Conservation (phyloP, 2,329 filamentous ascomycete species). For the Ascochyta rabiei region DNA sequence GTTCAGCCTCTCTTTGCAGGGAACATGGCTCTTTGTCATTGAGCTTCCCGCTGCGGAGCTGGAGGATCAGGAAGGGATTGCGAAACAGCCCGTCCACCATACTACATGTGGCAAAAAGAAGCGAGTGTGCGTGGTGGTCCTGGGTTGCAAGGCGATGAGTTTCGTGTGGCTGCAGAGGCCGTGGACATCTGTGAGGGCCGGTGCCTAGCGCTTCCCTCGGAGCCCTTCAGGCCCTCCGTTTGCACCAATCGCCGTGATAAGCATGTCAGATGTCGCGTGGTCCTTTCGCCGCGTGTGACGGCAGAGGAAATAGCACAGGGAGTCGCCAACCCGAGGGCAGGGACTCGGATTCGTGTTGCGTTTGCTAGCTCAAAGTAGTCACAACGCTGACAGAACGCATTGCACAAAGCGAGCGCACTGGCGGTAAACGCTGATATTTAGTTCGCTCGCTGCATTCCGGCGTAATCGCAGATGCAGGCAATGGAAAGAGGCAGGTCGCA, state of each 20-base stretch:
- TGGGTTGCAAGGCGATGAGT: constrained; percentile 1
- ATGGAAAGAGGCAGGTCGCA: constrained; percentile 11
- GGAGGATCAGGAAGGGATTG: constrained; percentile 11
- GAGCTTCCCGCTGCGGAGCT: constrained; percentile 13
- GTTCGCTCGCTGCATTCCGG: constrained; percentile 6
- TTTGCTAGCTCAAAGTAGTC: constrained; percentile 7
- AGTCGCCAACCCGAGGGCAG: constrained; percentile 12
- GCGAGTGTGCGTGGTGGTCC: constrained; percentile 1
- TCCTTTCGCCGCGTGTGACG: neutral
- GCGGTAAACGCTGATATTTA: constrained; percentile 4
- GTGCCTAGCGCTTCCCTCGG: neutral
- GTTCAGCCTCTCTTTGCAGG: constrained; percentile 15
- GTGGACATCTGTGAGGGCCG: neutral
- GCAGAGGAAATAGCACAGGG: constrained; percentile 7
- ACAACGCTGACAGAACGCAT: constrained; percentile 2
- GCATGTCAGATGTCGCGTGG: constrained; percentile 9
- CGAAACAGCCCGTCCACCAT: constrained; percentile 3
- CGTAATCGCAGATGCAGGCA: constrained; percentile 4
- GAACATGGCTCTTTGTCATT: neutral
- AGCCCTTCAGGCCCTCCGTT: neutral
- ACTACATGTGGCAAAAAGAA: constrained; percentile 9
- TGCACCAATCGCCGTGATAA: neutral
- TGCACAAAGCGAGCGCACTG: constrained; percentile 7
- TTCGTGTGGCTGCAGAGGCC: neutral
- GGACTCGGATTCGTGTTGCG: constrained; percentile 16